A percentile compares a stretch with the other conserved stretches of the same genome.
Evolutionary conservation across 768 basidiomycete species (phyloP).

Genomic region (Leccinum aurantiacum): DNA sequence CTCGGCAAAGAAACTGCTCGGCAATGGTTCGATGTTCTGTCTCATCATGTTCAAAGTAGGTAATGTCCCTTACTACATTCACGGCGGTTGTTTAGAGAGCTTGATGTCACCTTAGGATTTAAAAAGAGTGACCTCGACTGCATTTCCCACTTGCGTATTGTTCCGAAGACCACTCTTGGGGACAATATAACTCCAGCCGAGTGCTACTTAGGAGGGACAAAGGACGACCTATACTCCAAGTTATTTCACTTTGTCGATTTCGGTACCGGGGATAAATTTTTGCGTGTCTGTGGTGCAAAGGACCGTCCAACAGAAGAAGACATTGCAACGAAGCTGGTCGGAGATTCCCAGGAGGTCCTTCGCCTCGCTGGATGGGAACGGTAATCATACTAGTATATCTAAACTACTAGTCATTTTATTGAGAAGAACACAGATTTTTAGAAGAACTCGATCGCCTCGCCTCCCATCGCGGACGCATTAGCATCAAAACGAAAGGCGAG

Average conservation of each 20-base stretch:
- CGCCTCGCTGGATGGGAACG: conserved; percentile 58
- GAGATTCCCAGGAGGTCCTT: conserved; percentile 67
- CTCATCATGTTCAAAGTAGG: conserved; percentile 56
- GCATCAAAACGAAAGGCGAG: conserved; percentile 42
- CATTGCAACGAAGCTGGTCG: conserved; percentile 62
- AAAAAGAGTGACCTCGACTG: conserved; percentile 46
- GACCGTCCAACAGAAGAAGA: conserved; percentile 82
- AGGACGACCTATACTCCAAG: conserved; percentile 66
- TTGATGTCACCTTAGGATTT: conserved; percentile 46
- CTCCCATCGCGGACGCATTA: conserved; percentile 53
- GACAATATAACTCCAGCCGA: conserved; percentile 62
- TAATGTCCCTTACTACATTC: conserved; percentile 17
- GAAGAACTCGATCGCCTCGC: conserved; percentile 79
- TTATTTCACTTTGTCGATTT: conserved; percentile 89
- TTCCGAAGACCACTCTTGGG: conserved; percentile 57
- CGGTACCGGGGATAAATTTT: conserved; percentile 76
- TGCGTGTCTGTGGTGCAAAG: conserved; percentile 82
- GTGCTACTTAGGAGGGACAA: conserved; percentile 60
- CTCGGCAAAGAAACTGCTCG: conserved; percentile 53
- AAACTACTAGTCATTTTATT: background rate
- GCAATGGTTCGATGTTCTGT: conserved; percentile 64
- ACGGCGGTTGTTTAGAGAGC: conserved; percentile 41
- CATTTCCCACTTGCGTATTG: conserved; percentile 59
- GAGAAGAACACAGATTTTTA: conserved; percentile 54
- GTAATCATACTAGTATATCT: conserved; percentile 23